Evolutionary conservation across 2,329 filamentous ascomycete genomes (phyloP), one percentile per base, ranked within the genome.

Genomic region (Xylariales sp.): DNA sequence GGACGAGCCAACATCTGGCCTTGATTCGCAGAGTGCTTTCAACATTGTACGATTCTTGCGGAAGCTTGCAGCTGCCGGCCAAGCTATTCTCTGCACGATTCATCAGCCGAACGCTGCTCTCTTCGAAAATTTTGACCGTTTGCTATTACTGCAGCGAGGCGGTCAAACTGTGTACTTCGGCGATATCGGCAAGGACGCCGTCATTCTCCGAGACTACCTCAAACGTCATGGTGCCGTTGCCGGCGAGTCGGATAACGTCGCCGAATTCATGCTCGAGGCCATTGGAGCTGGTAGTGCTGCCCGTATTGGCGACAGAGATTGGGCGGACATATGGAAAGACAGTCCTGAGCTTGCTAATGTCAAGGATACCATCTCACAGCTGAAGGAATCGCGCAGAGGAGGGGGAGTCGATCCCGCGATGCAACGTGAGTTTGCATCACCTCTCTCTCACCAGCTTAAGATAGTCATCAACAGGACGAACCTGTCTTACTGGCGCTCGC

Each of bases 41-140:
- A 86, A 86, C 61, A 88, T 88, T 50, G 80, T 87, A 19, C 80
- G 83, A 24, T 86, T 88, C 69, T 68, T 89, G n/a, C 80, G 79
- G 53, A 88, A 88, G 64, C 74, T 88, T 5, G 81, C 84, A 37
- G 71, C 75, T n/a, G 84, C 85, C 3, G 89, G 88, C 2, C 89
- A 95, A 58, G 88, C 88, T 8, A 88, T 95, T 51, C 74, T 95
- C 3, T 94, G 88, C 65, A 95, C 89, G 0, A 95, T 95, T 48
- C 89, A 95, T 60, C 89, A 95, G 59, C 88, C 89, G 2, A 91
- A 89, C 50, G 86, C 86, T 12, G 82, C 86, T 0, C 72, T 95
- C 0, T 95, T 95, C 52, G 86, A 93, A 61, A 84, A 89, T 61
- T 95, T 95, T 50, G 88, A 95, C 58, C 78, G 88, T 10, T 73